Evolutionary conservation across 1,284 basidiomycete species (phyloP), one percentile per base, ranked within the genome.

Genomic region (Papiliotrema fonsecae): DNA sequence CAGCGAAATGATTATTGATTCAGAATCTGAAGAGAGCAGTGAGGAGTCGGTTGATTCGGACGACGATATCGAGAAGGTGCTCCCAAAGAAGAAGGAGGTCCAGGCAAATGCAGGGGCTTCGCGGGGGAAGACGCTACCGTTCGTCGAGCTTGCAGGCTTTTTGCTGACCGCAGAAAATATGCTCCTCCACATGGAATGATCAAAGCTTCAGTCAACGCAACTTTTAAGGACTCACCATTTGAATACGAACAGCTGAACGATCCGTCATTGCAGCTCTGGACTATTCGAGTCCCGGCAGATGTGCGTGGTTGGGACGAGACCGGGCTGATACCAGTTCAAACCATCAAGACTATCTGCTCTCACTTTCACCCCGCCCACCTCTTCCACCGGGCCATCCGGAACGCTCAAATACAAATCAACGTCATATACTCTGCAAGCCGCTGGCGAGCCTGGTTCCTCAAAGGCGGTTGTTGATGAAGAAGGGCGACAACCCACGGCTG

Each of bases 261-360:
- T 44, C 53, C 56, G 3, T 62, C 60, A 3, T 54, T 69, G 2
- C 65, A 74, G 52, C 53, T 74, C 10, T 74, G 72, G 72, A 64
- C 69, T 16, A 64, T 74, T 45, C 55, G 72, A n/a, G 58, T 67
- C 9, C 72, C 72, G 0, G 38, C 47, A 9, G 66, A 69, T 39
- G 70, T 72, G 45, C 49, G 67, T 56, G 6, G 10, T 4, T 13
- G 3, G 16, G 19, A 13, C 28, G 3, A 45, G 26, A 18, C 18
- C n/a, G 14, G 22, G n/a, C 9, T 11, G 22, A 31, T 2, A 10
- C 2, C 50, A 72, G 65, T 56, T 74, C 53, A 72, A 72, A 52
- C 36, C 70, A 3, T 56, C 65, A 11, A 58, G 64, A 16, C 49
- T 74, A 6, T 47, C 61, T 1, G 40, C 40, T 3, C 55, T 68